Base-by-base conservation (phyloP, 352 stramenopile species). In the Phytophthora agathidicida region DNA sequence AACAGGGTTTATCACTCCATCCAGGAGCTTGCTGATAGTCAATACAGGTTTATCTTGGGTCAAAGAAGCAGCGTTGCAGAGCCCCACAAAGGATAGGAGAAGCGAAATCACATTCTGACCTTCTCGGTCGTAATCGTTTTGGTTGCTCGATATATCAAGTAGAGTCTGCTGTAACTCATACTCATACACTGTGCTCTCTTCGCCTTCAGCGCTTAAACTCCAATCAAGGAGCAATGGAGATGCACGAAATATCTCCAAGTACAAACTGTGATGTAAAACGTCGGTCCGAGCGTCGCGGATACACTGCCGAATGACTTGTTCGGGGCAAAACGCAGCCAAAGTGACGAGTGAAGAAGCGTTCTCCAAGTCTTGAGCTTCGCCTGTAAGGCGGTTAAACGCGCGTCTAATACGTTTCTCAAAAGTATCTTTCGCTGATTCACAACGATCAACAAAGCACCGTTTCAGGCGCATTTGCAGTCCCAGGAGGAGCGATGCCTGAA, bases 321-420 rank as follows among this genome's bases (percentile, higher is more conserved):
- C 41, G 1, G 74, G 65, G 28, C 57, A 68, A 54, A 80, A 75
- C 0, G 60, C 68, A 22, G 74, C 24, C 7, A 80, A 43, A 28
- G 46, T 27, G 4, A 68, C 14, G 5, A 83, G 36, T 5, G 46
- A 44, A 16, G 46, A 36, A 17, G 58, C 19, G 22, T 67, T 53
- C 22, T 56, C 32, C 17, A 56, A 35, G 4, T 55, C 30, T 8
- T 55, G 32, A 4, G 16, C 13, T 22, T 59, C 65, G 27, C 41
- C 71, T 8, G 68, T 73, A 14, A 83, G 68, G 7, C 60, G 65
- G 46, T 83, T 83, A 32, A 79, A 65, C 16, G 65, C 51, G 5
- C 53, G 33, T 24, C 57, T 43, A 3, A 77, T 24, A 13, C 60
- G 49, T 14, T 65, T 59, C 43, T 54, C 57, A 20, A 74, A 64